A percentile compares a stretch with the other conserved stretches of the same genome.
Conservation (phyloP, 139 green algal species). For the Chlorella sp. region DNA sequence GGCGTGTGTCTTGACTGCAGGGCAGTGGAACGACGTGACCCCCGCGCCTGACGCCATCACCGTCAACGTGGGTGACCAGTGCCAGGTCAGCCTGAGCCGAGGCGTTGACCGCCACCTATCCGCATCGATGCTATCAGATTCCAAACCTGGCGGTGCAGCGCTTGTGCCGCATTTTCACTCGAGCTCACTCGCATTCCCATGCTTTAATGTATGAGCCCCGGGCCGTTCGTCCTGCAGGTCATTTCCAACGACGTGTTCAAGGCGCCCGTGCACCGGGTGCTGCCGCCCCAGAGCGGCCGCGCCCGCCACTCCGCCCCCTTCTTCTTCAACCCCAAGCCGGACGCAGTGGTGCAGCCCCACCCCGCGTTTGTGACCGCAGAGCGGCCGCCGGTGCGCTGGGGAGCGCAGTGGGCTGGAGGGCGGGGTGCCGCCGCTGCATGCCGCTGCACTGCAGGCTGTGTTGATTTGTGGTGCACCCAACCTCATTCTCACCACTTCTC, state of each 20-base stretch:
- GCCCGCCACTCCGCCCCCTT: slow-evolving; percentile 52
- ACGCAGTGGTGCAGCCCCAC: slow-evolving; percentile 31
- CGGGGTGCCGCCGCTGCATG: background rate
- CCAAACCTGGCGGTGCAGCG: background rate
- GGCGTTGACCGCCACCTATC: too few species aligned
- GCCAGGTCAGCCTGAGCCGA: slow-evolving; percentile 22
- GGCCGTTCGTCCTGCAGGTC: slow-evolving; percentile 18
- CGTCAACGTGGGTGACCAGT: slow-evolving; percentile 57
- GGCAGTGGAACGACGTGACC: slow-evolving; percentile 39
- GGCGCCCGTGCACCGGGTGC: slow-evolving; percentile 56
- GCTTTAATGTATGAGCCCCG: too few species aligned
- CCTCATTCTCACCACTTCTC: background rate
- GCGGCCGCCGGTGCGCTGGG: background rate
- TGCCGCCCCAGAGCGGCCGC: slow-evolving; percentile 20
- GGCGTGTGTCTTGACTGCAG: too few species aligned
- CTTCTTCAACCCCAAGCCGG: slow-evolving; percentile 58
- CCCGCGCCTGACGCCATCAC: slow-evolving; percentile 39
- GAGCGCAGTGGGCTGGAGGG: background rate
- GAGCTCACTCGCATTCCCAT: too few species aligned
- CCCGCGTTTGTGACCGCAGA: too few species aligned
- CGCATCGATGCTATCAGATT: too few species aligned
- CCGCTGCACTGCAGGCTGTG: background rate
- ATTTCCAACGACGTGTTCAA: slow-evolving; percentile 45
- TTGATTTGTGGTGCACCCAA: background rate
- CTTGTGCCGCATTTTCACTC: background rate